phyloP scores from a whole-genome alignment of 2,329 filamentous ascomycete species.

The Hortaea werneckii region DNA sequence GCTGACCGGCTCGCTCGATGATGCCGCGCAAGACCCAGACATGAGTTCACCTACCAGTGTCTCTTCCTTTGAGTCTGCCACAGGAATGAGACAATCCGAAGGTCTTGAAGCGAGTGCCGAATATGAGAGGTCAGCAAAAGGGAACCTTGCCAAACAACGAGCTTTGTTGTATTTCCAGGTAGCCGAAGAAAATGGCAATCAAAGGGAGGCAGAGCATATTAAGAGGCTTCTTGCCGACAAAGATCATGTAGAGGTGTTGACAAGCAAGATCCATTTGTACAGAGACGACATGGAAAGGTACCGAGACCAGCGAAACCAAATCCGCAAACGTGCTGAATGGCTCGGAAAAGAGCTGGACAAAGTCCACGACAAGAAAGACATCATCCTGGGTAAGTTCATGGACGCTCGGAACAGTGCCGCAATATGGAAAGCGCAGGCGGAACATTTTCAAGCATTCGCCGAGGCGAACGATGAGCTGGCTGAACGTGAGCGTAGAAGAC shows the following conservation, averaged over 20 bases:
- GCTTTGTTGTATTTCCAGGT: neutral
- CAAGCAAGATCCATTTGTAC: conserved; percentile 1
- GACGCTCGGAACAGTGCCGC: neutral
- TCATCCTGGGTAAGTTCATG: neutral
- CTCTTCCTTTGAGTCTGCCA: conserved; percentile 5
- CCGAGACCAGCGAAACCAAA: neutral
- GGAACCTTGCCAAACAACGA: neutral
- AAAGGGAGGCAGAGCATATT: neutral
- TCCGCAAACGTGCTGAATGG: neutral
- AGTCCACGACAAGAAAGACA: neutral
- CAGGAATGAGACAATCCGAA: conserved; percentile 5
- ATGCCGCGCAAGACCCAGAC: neutral
- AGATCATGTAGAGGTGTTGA: conserved; percentile 1
- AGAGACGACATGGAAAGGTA: neutral
- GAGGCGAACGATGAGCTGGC: neutral
- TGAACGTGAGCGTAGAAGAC: neutral
- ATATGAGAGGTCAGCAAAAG: neutral
- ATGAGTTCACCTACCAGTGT: neutral
- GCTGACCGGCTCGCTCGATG: neutral
- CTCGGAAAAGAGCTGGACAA: neutral
- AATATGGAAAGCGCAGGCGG: neutral
- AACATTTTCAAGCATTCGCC: neutral
- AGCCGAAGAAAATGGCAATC: neutral
- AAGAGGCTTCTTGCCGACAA: too few species aligned
- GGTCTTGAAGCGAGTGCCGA: neutral